Percentiles rank a stretch among this genome's conserved stretches.
Evolutionary conservation across 2,329 filamentous ascomycete species (phyloP).

Genomic region (Colletotrichum abscissum): DNA sequence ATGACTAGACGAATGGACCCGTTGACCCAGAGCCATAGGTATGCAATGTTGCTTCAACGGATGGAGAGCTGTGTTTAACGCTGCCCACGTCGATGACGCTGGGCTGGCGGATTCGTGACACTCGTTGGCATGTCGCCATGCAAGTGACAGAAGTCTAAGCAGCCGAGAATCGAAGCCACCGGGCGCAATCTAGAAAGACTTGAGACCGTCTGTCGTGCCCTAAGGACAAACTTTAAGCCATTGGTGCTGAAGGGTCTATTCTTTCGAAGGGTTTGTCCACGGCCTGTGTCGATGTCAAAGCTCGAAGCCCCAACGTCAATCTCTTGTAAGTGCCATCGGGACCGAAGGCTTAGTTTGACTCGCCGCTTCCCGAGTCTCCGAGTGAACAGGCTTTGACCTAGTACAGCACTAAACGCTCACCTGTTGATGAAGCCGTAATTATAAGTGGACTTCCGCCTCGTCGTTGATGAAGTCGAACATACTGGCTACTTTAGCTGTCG

Average conservation of each 20-base stretch:
- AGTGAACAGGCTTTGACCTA: slow-evolving; percentile 12
- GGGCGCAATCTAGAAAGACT: slow-evolving; percentile 21
- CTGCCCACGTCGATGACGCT: not conserved
- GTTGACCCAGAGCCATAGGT: not conserved
- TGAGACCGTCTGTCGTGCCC: not conserved
- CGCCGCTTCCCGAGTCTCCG: slow-evolving; percentile 9
- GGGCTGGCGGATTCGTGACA: not conserved
- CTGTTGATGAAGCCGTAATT: not conserved
- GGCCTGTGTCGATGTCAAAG: slow-evolving; percentile 10
- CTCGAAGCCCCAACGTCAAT: not conserved
- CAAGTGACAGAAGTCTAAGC: slow-evolving; percentile 27
- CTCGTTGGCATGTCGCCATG: slow-evolving; percentile 1
- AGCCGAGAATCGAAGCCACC: not conserved
- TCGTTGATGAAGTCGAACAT: not conserved
- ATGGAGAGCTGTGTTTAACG: not conserved
- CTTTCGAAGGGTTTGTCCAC: not conserved
- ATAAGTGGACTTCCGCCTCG: not conserved
- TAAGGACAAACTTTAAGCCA: slow-evolving; percentile 3
- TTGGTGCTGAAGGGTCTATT: slow-evolving; percentile 12
- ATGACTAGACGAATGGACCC: not conserved
- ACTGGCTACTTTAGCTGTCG: not conserved
- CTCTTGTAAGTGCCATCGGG: slow-evolving; percentile 22
- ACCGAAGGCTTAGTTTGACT: slow-evolving; percentile 17
- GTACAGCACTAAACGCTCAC: slow-evolving; percentile 8
- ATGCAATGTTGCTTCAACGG: not conserved